These are phyloP conservation scores for Lanmaoa pseudosensibilis DNA, from an alignment of 768 basidiomycete species.

Conservation along the genomic window DNA sequence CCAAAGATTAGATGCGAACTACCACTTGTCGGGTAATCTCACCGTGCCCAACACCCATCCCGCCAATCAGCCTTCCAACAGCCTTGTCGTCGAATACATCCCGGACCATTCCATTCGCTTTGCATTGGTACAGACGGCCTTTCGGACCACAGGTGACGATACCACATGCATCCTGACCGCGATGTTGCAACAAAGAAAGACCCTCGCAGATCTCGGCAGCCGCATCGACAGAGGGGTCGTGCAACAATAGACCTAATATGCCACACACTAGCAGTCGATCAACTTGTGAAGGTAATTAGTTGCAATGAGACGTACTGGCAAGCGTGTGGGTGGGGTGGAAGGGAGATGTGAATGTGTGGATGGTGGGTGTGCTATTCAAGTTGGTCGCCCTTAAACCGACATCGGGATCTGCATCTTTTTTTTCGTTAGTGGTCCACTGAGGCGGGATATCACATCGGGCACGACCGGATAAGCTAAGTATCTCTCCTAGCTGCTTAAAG, in stretches of 20 bases:
- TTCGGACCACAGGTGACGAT: slow-evolving; percentile 95
- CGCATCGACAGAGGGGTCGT: slow-evolving; percentile 71
- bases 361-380: background rate
- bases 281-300: background rate
- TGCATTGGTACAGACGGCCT: slow-evolving; percentile 96
- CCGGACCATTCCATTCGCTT: slow-evolving; percentile 98
- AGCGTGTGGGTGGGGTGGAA: slow-evolving; percentile 5
- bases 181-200: slow-evolving; percentile 92
- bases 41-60: slow-evolving; percentile 99
- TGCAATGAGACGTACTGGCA: slow-evolving; percentile 30
- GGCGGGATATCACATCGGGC: background rate
- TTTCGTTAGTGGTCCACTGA: background rate
- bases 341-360: slow-evolving; percentile 9
- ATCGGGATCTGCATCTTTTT: slow-evolving; percentile 10
- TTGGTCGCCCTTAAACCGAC: slow-evolving; percentile 4
- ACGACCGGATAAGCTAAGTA: background rate
- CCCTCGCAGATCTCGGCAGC: slow-evolving; percentile 93
- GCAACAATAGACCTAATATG: slow-evolving; percentile 83
- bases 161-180: slow-evolving; percentile 98
- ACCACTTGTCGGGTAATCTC: slow-evolving; percentile 20
- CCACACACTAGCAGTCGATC: slow-evolving; percentile 70
- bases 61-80: slow-evolving; percentile 76
- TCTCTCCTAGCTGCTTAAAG: no score
- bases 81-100: slow-evolving; percentile 89
- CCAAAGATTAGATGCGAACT: slow-evolving; percentile 13